phyloP scores from a whole-genome alignment of 1,284 basidiomycete species.

The Trichosporon inkin region DNA sequence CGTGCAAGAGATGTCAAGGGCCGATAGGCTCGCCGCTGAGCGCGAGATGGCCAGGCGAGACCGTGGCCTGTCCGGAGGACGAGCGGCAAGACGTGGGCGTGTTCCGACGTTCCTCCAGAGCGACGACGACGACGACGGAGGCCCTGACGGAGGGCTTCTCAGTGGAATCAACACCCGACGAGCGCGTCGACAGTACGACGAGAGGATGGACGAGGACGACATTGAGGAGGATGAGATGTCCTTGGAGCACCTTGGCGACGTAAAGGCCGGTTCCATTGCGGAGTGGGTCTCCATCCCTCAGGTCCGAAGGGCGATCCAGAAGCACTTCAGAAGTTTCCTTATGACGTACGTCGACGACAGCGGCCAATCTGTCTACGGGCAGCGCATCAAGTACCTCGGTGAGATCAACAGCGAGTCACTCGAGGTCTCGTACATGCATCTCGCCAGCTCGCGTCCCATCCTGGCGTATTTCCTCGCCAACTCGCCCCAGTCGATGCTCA shows the following conservation, averaged over 20 bases:
- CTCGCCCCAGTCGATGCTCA: constrained; percentile 85
- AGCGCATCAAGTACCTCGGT: constrained; percentile 86
- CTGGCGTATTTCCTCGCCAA: constrained; percentile 96
- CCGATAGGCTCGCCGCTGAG: constrained; percentile 78
- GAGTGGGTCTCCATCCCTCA: constrained; percentile 95
- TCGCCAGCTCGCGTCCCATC: constrained; percentile 85
- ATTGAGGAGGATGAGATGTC: constrained; percentile 82
- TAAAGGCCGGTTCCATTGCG: constrained; percentile 93
- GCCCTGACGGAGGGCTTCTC: constrained; percentile 55
- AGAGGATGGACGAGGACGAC: constrained; percentile 77
- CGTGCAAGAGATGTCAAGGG: constrained; percentile 66
- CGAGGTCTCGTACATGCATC: constrained; percentile 91
- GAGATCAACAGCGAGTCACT: constrained; percentile 97
- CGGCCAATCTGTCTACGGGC: constrained; percentile 88
- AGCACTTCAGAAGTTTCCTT: constrained; percentile 91
- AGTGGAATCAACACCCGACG: constrained; percentile 66
- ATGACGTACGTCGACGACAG: constrained; percentile 92
- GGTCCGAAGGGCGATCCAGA: constrained; percentile 82
- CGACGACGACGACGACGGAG: constrained; percentile 62
- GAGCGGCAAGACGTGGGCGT: constrained; percentile 69
- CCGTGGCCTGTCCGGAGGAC: constrained; percentile 64
- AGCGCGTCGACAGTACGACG: constrained; percentile 80
- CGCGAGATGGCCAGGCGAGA: constrained; percentile 83
- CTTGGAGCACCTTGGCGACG: constrained; percentile 90
- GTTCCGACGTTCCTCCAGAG: constrained; percentile 80